Conservation (phyloP, 2,329 filamentous ascomycete genomes). For the Claviceps sp. region DNA sequence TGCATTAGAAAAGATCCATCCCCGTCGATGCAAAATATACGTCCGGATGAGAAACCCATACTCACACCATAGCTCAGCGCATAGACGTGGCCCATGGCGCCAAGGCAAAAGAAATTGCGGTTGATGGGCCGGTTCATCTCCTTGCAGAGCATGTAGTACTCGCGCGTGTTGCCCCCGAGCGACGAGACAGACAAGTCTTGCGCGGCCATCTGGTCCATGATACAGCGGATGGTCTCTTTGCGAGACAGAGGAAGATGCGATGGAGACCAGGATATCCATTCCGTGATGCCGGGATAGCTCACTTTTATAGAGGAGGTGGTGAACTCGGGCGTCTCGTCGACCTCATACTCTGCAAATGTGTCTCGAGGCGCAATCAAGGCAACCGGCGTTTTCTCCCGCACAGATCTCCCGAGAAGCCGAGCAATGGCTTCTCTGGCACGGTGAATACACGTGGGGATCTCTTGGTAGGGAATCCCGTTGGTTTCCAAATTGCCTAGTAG, state of each 20-base stretch:
- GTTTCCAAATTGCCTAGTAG: background rate
- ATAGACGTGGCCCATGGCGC: conserved; percentile 3
- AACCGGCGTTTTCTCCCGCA: background rate
- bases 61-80: conserved; percentile 1
- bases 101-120: conserved; percentile 2
- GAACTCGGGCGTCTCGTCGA: background rate
- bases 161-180: conserved; percentile 2
- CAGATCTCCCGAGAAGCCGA: background rate
- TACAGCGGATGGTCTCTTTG: background rate
- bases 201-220: background rate
- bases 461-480: conserved; percentile 2
- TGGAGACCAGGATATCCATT: background rate
- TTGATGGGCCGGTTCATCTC: background rate
- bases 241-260: background rate
- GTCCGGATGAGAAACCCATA: background rate
- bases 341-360: background rate
- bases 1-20: conserved; percentile 4
- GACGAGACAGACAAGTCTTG: conserved; percentile 2
- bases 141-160: conserved; percentile 3
- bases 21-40: conserved; percentile 3
- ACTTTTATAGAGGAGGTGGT: background rate
- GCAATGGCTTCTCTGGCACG: background rate
- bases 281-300: background rate
- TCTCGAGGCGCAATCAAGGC: background rate
- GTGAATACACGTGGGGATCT: background rate